Base-by-base conservation (phyloP, 805 yeast genomes). In the Metschnikowia borealis region DNA sequence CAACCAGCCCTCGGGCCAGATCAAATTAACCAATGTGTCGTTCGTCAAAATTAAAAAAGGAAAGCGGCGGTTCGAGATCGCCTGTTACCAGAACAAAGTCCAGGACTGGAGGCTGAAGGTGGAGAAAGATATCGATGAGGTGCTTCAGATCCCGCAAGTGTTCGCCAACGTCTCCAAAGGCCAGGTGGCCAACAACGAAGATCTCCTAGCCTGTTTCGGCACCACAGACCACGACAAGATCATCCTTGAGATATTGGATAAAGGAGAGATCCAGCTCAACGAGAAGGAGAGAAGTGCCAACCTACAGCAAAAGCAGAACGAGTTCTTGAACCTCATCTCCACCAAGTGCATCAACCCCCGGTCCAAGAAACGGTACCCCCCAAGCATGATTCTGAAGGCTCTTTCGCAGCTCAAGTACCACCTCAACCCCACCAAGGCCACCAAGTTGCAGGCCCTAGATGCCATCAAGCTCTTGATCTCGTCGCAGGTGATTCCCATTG, bases 11-110 rank as follows among this genome's bases (percentile, higher is more conserved):
- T 79, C 83, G 14, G 83, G 88, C 35, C 96, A 89, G 67, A 91
- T 94, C 56, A 87, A 83, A 64, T 78, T 94, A 61, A 94, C 99
- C 46, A 94, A 94, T 67, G 98, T 94, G 32, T 90, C 98, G 29
- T 74, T 92, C 51, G 97, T 94, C 42, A 79, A 94, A 43, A 83
- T 94, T 82, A 87, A 86, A 61, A 90, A 89, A 65, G 97, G 91
- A 38, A 89, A 89, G 64, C 88, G 89, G 67, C 75, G 97, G 56
- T 94, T 90, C 60, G 99, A 94, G 68, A 80, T 94, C 41, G 98
- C 98, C 0, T 94, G 99, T 63, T 94, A 94, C 66, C 96, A 89
- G 63, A 94, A 94, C 62, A 94, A 94, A 64, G 97, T 94, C 5
- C 98, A 92, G 66, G 99, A 94, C 66, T 94, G 90, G 82, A 77